Evolutionary conservation across 2,329 filamentous ascomycete genomes (phyloP).

Genomic region (Blastomyces percursus): DNA sequence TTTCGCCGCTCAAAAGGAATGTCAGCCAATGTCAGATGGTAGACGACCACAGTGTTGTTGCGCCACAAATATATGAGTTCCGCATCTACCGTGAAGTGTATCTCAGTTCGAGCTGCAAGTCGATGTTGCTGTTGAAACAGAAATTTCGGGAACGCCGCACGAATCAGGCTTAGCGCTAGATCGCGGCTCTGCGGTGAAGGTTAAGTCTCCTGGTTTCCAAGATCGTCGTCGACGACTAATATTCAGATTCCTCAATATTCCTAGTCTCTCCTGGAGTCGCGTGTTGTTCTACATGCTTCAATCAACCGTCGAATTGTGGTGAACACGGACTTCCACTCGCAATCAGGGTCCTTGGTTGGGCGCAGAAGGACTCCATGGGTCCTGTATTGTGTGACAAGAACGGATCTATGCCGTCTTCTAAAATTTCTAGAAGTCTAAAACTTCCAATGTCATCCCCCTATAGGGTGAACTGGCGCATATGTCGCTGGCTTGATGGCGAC

Average conservation of each 20-base stretch:
- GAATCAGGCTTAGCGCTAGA: not conserved
- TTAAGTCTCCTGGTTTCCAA: not conserved
- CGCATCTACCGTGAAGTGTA: too few relatives aligned
- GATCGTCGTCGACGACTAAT: not conserved
- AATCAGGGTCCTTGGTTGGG: not conserved
- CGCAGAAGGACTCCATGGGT: not conserved
- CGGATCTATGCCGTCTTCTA: not conserved
- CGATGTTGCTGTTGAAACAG: too few relatives aligned
- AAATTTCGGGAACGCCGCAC: too few relatives aligned
- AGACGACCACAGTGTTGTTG: not conserved
- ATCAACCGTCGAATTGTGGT: not conserved
- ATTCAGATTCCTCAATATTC: not conserved
- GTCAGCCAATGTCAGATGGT: not conserved
- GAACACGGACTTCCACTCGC: not conserved
- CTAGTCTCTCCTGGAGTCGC: not conserved
- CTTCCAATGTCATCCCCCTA: not conserved
- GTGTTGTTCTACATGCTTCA: not conserved
- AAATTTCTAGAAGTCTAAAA: not conserved
- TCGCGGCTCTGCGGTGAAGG: not conserved
- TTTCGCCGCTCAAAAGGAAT: not conserved
- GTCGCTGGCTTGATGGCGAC: not conserved
- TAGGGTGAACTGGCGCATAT: not conserved
- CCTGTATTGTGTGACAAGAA: not conserved
- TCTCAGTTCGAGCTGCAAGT: too few relatives aligned
- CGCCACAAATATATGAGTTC: not conserved